Base-by-base conservation (phyloP, 768 basidiomycete species). In the Suillus subluteus region DNA sequence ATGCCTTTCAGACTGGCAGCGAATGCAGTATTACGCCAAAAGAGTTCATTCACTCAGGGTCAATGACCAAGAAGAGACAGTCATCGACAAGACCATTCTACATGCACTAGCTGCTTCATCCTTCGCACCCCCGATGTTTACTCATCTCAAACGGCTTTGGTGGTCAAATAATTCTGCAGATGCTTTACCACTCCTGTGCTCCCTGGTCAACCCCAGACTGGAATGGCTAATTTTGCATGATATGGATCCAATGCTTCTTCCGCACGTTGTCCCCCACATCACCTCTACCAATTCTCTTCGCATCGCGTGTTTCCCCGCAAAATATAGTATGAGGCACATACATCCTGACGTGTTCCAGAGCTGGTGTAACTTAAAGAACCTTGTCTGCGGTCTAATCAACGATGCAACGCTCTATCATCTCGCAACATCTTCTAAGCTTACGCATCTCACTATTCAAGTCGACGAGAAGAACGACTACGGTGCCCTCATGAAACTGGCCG, bases 91-190 rank as follows among this genome's bases (percentile, higher is more conserved):
- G 15, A 32, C 15, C 30, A 56, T 63, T 21, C 30, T 59, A 41
- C 58, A 26, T 26, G 58, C 16, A 26, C 16, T 59, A 40, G 58
- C 58, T 41, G 40, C 16, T 26, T 41, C 62, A n/a, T 32, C 62
- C n/a, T 35, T 56, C 37, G 13, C 62, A 35, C 37, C 50, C 21
- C 50, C 52, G 3, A 26, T 63, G 50, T 63, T 63, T 16, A 15
- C 62, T 30, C 30, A n/a, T 56, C 62, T 63, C 62, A 46, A 38
- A 63, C 44, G 44, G 13, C 43, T 63, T 21, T 50, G 35, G 43
- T 63, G 62, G 62, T 63, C 62, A 6, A 18, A 58, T 43, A 38
- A 58, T 63, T 56, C 32, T 35, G 37, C 30, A 63, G n/a, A 56
- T 63, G 62, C 62, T 23, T 32, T 63, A 35, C 62, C 62, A 18